Percentiles rank a stretch among this genome's conserved stretches.
phyloP scores from a whole-genome alignment of 176 grass and related monocot species.

The Aegilops speltoides region DNA sequence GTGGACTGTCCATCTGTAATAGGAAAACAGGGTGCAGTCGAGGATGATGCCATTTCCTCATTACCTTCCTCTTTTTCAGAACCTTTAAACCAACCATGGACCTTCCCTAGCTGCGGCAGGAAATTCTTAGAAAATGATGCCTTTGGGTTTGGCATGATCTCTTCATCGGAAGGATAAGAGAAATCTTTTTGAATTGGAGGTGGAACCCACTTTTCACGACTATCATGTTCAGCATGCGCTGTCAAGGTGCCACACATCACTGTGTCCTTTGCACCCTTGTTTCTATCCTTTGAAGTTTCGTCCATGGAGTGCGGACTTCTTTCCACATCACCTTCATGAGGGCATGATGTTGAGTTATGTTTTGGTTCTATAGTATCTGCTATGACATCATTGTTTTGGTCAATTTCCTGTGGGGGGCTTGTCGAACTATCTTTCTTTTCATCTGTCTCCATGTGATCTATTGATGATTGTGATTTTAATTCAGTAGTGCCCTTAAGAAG shows the following conservation, averaged over 20 bases:
- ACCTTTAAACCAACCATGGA: neutral
- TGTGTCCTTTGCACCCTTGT: fast-evolving
- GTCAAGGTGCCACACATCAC: neutral
- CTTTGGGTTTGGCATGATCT: neutral
- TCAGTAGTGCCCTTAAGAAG: neutral
- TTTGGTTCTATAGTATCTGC: fast-evolving
- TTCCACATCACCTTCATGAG: neutral
- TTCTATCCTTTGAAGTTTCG: neutral
- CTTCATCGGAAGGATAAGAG: neutral
- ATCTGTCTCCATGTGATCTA: neutral
- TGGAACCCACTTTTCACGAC: neutral
- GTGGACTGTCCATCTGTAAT: neutral
- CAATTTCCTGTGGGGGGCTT: neutral
- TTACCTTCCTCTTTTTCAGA: neutral
- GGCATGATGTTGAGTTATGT: neutral
- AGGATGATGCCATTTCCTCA: neutral
- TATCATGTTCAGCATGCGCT: neutral
- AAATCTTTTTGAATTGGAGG: neutral
- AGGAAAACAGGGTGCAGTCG: neutral
- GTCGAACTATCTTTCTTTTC: neutral
- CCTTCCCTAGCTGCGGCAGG: neutral
- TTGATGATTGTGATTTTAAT: neutral
- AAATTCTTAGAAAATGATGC: neutral
- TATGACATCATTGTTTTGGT: no score
- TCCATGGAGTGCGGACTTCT: no score